These are phyloP conservation scores for Lippia alba DNA, from an alignment of 305 asterid genomes.

Conservation along the genomic window DNA sequence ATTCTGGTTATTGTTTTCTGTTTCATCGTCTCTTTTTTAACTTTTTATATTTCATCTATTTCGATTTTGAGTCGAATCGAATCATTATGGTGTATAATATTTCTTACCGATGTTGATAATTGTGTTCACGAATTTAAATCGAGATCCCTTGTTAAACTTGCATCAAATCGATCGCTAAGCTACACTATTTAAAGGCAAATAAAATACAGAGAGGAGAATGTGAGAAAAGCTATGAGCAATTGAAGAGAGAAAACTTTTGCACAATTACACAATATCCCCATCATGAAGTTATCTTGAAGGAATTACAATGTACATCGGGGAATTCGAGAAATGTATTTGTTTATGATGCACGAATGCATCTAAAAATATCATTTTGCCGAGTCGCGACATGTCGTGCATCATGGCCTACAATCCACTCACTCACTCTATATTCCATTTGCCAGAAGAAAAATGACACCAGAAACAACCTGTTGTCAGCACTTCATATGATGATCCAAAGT, in stretches of 20 bases:
- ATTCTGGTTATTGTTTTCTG: no score
- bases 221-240: not conserved
- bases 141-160: no score
- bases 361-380: no score
- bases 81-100: no score
- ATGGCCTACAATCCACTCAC: slow-evolving; percentile 24
- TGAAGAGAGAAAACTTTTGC: slow-evolving; percentile 11
- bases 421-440: slow-evolving; percentile 24
- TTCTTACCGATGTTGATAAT: no score
- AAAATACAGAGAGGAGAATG: slow-evolving; percentile 12
- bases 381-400: no score
- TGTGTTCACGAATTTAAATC: no score
- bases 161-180: no score
- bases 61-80: no score
- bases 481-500: slow-evolving; percentile 72
- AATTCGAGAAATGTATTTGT: not conserved
- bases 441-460: not conserved
- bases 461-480: slow-evolving; percentile 41
- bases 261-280: not conserved
- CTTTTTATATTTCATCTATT: no score
- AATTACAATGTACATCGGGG: slow-evolving; percentile 7
- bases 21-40: no score
- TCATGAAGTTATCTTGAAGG: slow-evolving; percentile 3
- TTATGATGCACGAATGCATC: no score
- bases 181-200: not conserved